Percentiles rank a stretch among this genome's conserved stretches.
These are phyloP conservation scores for Acacia pycnantha DNA, from an alignment of 331 rosid genomes.

Conservation along the genomic window DNA sequence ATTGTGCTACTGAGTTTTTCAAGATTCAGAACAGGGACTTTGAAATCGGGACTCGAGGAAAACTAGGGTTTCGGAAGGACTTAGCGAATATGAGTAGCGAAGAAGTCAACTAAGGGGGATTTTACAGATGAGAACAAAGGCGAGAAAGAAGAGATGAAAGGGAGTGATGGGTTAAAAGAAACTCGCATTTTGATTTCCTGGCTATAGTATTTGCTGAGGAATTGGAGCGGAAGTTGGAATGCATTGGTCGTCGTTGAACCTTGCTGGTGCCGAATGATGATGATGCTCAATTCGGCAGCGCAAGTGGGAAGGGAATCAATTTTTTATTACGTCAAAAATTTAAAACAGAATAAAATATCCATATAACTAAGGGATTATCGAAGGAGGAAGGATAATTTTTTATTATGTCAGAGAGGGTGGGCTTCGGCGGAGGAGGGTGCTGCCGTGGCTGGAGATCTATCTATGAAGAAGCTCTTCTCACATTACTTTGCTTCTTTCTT, in stretches of 20 bases:
- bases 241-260: slow-evolving; percentile 6
- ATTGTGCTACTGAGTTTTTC: not conserved
- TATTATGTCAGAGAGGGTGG: too few species aligned
- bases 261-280: not conserved
- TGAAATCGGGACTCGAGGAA: slow-evolving; percentile 1
- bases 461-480: too few species aligned
- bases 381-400: too few species aligned
- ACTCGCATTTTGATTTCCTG: not conserved
- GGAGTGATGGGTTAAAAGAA: not conserved
- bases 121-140: slow-evolving; percentile 7
- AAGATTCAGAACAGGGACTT: not conserved
- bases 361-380: too few species aligned
- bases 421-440: too few species aligned
- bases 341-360: not conserved
- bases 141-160: not conserved
- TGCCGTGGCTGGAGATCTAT: too few species aligned
- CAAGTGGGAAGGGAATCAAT: slow-evolving; percentile 11
- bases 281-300: not conserved
- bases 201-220: not conserved
- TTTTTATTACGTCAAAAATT: not conserved
- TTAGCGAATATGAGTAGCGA: not conserved
- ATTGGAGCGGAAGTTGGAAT: not conserved
- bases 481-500: too few species aligned
- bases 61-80: slow-evolving; percentile 35
- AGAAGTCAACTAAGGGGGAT: not conserved